Base-by-base conservation (phyloP, 2,329 filamentous ascomycete species). In the Penicillium concentricum region DNA sequence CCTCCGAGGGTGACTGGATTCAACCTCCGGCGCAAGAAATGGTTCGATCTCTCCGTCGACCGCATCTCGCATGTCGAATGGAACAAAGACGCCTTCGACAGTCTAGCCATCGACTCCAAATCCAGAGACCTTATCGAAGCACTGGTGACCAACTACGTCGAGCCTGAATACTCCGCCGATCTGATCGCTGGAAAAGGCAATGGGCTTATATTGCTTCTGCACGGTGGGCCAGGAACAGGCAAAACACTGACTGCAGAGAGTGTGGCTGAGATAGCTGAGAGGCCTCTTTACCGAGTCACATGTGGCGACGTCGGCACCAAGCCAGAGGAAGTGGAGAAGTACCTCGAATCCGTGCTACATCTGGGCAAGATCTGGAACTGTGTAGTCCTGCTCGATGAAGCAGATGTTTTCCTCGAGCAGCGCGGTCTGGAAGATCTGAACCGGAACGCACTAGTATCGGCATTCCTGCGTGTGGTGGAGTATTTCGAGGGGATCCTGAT, bases 161-260 rank as follows among this genome's bases (percentile, higher is more conserved):
- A 55, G 18, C 18, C 42, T 4, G 32, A 42, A 12, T 49, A 58
- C 37, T 50, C 49, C 2, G 44, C 45, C n/a, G 59, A 62, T 43
- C 22, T 65, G n/a, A 59, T 65, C 24, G 41, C 35, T 1, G 57
- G 61, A 3, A 65, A 65, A 49, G 62, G 61, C 22, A 58, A 61
- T 15, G 61, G 61, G 2, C 51, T 64, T 22, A 58, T 65, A 30
- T 42, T 62, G 35, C 61, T 64, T 9, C 57, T 65, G n/a, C 57
- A 60, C n/a, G 64, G 63, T 16, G 53, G 53, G 1, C 64, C 64
- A 12, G 64, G 63, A 5, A 92, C 87, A 3, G 87, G 87, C 54
- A 90, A 90, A 72, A 90, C 87, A 1, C 77, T 89, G 42, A 79
- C 89, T 8, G 87, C 87, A 66, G 84, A 89, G 70, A 85, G 82